Percentiles rank a stretch among this genome's conserved stretches.
Evolutionary conservation across 345 rosid genomes (phyloP).

Genomic region (Eucalyptus erythrocorys): DNA sequence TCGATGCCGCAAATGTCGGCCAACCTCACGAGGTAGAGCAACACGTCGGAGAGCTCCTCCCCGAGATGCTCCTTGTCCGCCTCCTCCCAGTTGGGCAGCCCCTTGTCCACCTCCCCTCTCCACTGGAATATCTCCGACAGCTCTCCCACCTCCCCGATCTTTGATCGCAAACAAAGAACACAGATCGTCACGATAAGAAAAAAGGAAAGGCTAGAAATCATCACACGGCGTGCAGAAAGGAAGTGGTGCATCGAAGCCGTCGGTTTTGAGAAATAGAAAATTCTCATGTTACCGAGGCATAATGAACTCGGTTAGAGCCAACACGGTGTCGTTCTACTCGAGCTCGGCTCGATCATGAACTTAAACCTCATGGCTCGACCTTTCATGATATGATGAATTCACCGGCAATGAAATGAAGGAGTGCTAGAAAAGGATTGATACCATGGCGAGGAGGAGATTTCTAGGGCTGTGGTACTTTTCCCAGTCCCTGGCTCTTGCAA

Average conservation of each 20-base stretch:
- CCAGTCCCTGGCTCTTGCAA: conserved; percentile 83
- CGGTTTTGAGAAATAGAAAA: too few species aligned
- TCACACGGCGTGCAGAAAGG: not conserved
- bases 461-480: conserved; percentile 89
- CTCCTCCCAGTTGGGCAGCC: conserved; percentile 79
- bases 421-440: conserved; percentile 1
- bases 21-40: conserved; percentile 82
- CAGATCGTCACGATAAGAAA: not conserved
- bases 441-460: conserved; percentile 83
- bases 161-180: not conserved
- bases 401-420: too few species aligned
- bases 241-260: not conserved
- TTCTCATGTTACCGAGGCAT: not conserved
- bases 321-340: not conserved
- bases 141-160: conserved; percentile 98
- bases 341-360: not conserved
- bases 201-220: not conserved
- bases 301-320: not conserved
- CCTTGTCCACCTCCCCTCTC: conserved; percentile 89
- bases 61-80: conserved; percentile 80
- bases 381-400: not conserved
- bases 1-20: conserved; percentile 78
- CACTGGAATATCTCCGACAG: conserved; percentile 93
- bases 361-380: not conserved
- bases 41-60: conserved; percentile 84